phyloP scores from a whole-genome alignment of 2,329 filamentous ascomycete species.

The Pleomassaria siparia region DNA sequence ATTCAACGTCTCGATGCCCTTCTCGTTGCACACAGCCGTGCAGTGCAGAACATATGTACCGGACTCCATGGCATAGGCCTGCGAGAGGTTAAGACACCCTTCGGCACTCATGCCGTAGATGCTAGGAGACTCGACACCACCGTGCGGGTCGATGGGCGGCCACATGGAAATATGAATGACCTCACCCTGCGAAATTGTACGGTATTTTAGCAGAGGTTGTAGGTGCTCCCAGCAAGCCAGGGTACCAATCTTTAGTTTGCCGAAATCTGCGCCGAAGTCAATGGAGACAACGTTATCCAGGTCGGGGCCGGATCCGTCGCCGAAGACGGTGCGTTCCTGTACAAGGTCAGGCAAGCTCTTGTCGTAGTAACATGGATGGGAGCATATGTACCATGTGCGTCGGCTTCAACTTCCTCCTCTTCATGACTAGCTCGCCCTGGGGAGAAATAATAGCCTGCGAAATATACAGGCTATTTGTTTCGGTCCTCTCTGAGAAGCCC shows the following conservation, averaged over 20 bases:
- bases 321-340: conserved; percentile 48
- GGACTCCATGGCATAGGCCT: conserved; percentile 60
- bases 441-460: conserved; percentile 42
- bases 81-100: conserved; percentile 50
- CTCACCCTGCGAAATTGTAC: conserved; percentile 43
- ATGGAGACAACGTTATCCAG: conserved; percentile 39
- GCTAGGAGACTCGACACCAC: conserved; percentile 29
- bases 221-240: conserved; percentile 47
- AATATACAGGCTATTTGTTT: conserved; percentile 45
- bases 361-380: too few species aligned
- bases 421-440: conserved; percentile 38
- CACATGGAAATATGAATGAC: conserved; percentile 46
- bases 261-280: too few species aligned
- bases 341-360: too few species aligned
- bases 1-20: conserved; percentile 48
- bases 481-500: conserved; percentile 44
- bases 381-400: too few species aligned
- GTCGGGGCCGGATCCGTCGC: conserved; percentile 39
- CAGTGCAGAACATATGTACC: conserved; percentile 57
- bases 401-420: conserved; percentile 46
- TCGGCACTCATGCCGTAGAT: conserved; percentile 43
- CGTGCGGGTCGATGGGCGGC: conserved; percentile 40
- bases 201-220: conserved; percentile 47
- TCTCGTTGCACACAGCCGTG: conserved; percentile 50
- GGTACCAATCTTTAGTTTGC: conserved; percentile 36